Percentiles rank a stretch among this genome's conserved stretches.
Conservation (phyloP, 768 basidiomycete species). For the Lactifluus piperatus region DNA sequence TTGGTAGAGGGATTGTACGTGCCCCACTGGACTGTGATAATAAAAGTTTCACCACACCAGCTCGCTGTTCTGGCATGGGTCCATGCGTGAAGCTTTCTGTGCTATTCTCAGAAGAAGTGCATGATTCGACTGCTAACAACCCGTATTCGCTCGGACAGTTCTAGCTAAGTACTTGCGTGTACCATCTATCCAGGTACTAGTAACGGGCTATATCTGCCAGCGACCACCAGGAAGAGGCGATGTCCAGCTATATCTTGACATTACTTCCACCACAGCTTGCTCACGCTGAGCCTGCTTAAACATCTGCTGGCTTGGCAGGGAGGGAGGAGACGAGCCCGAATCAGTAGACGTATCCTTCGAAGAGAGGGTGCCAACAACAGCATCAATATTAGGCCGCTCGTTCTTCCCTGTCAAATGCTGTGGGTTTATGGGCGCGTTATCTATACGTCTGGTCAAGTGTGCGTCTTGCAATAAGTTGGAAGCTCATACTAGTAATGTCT, state of each 20-base stretch:
- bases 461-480: too few species aligned
- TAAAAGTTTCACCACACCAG: too few species aligned
- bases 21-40: too few species aligned
- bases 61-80: too few species aligned
- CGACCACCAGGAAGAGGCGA: background rate
- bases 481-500: background rate
- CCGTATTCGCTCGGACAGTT: background rate
- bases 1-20: too few species aligned
- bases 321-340: background rate
- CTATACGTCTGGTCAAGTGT: background rate
- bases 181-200: too few species aligned
- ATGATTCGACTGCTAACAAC: background rate
- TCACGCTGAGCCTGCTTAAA: background rate
- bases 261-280: background rate
- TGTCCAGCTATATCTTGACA: background rate
- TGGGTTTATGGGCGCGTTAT: background rate
- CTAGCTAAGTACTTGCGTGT: background rate
- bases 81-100: too few species aligned
- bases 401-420: background rate
- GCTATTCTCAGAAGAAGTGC: too few species aligned
- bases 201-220: background rate
- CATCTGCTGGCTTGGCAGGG: background rate
- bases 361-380: background rate
- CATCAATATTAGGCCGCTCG: background rate
- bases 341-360: background rate